phyloP scores from a whole-genome alignment of 257 asterid genomes.

The Penstemon newberryi region DNA sequence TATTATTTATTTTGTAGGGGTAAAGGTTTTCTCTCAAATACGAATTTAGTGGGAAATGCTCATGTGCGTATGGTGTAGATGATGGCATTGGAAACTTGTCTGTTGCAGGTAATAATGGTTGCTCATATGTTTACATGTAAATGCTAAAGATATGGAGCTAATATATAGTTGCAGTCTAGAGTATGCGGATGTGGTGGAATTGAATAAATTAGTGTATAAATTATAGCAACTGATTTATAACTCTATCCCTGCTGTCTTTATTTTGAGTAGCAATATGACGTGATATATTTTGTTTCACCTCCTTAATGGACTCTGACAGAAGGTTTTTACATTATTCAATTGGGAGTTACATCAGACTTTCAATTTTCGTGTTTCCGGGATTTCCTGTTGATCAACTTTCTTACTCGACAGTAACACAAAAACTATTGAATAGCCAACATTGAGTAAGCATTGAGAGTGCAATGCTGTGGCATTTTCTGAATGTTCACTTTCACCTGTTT shows the following conservation, averaged over 20 bases:
- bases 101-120: conserved; percentile 47
- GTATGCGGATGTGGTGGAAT: neutral
- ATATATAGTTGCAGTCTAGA: neutral
- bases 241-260: neutral
- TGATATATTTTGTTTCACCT: conserved; percentile 9
- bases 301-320: neutral
- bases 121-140: conserved; percentile 16
- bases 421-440: neutral
- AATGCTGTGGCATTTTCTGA: neutral
- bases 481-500: neutral
- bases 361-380: neutral
- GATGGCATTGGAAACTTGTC: conserved; percentile 61
- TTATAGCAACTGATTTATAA: conserved; percentile 9
- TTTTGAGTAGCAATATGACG: neutral
- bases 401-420: neutral
- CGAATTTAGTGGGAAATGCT: conserved; percentile 36
- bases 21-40: conserved; percentile 13
- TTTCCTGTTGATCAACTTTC: neutral
- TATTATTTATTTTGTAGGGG: conserved; percentile 19
- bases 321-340: neutral
- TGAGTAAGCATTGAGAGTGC: neutral
- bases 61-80: conserved; percentile 35
- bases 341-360: neutral
- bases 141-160: conserved; percentile 16
- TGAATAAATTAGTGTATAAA: neutral